Percentiles rank a stretch among this genome's conserved stretches.
These are phyloP conservation scores for Komagataella populi DNA, from an alignment of 805 yeast species.

Conservation along the genomic window DNA sequence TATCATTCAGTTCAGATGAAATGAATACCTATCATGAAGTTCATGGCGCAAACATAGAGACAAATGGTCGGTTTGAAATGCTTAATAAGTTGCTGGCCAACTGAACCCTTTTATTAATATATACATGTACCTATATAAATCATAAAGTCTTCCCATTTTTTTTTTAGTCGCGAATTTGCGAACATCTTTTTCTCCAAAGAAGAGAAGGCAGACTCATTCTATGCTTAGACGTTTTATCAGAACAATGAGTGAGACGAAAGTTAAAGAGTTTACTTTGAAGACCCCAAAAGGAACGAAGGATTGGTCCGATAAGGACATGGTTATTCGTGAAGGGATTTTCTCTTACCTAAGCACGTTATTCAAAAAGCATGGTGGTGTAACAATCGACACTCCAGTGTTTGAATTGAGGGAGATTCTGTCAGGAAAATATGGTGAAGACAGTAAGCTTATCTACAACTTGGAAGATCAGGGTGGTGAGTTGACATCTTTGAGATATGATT, in stretches of 20 bases:
- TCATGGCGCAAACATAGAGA: neutral
- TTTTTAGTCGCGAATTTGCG: neutral
- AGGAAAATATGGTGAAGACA: constrained; percentile 98
- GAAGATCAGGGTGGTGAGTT: constrained; percentile 99
- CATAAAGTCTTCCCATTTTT: no score
- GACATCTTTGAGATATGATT: constrained; percentile 87
- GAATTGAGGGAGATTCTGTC: constrained; percentile 90
- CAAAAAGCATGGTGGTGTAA: constrained; percentile 95
- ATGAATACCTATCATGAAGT: neutral
- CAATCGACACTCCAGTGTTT: constrained; percentile 97
- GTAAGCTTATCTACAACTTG: constrained; percentile 87
- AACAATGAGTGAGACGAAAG: constrained; percentile 28
- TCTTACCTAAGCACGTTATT: constrained; percentile 57
- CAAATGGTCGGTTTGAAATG: neutral
- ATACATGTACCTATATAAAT: neutral
- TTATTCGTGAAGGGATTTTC: constrained; percentile 81
- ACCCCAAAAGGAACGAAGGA: constrained; percentile 97
- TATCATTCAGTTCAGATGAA: neutral
- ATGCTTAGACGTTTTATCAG: neutral
- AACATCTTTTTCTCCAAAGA: neutral
- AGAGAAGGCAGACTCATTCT: neutral
- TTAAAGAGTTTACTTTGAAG: constrained; percentile 59
- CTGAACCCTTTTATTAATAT: neutral
- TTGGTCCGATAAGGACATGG: constrained; percentile 98
- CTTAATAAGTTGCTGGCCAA: neutral